phyloP scores from a whole-genome alignment of 169 alveolate species.

The Babesia gibsoni region DNA sequence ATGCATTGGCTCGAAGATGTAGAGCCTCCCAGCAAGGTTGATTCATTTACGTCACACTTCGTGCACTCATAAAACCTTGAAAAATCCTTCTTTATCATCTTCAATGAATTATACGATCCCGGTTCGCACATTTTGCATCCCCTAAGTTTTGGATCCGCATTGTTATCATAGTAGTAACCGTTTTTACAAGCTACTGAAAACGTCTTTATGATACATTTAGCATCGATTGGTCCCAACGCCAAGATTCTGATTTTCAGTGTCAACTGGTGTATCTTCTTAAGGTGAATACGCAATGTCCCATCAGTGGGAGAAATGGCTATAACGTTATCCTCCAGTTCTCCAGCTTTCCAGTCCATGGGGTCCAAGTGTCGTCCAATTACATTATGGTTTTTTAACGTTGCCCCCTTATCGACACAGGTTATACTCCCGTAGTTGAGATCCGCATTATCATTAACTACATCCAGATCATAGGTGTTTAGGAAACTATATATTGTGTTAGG shows the following conservation, averaged over 20 bases:
- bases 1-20: conserved; percentile 71
- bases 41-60: conserved; percentile 66
- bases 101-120: conserved; percentile 76
- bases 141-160: conserved; percentile 47
- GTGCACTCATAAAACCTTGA: conserved; percentile 41
- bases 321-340: background rate
- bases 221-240: conserved; percentile 47
- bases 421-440: background rate
- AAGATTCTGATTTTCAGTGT: conserved; percentile 13
- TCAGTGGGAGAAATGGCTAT: background rate
- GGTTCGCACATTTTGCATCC: conserved; percentile 70
- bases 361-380: background rate
- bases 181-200: conserved; percentile 40
- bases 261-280: conserved; percentile 2
- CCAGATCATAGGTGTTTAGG: conserved; percentile 39
- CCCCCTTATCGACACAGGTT: background rate
- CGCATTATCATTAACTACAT: background rate
- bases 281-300: conserved; percentile 14
- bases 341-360: background rate
- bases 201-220: conserved; percentile 12
- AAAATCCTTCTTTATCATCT: conserved; percentile 41
- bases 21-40: conserved; percentile 73
- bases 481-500: background rate
- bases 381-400: too few species aligned
- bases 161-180: conserved; percentile 32